Conservation (phyloP, 768 basidiomycete genomes). For the Psilocybe cyanescens region DNA sequence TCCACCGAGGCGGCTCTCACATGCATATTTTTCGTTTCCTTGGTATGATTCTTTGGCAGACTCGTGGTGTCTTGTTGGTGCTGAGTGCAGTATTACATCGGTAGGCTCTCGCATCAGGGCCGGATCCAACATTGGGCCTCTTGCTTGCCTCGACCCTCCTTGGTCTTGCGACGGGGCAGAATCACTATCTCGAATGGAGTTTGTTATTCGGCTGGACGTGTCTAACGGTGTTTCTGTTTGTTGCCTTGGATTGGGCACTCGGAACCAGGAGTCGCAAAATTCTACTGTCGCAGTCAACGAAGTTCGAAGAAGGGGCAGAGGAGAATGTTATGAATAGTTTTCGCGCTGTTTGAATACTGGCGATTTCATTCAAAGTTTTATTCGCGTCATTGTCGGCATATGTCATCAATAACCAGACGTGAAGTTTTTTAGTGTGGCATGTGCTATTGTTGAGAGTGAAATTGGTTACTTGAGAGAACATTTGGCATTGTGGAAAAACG, state of each 20-base stretch:
- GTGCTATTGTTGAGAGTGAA: too few relatives aligned
- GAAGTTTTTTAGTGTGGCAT: too few relatives aligned
- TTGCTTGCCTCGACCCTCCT: constrained; percentile 12
- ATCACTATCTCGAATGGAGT: constrained; percentile 18
- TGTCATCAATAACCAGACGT: too few relatives aligned
- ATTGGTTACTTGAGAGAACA: too few relatives aligned
- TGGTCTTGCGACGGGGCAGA: constrained; percentile 13
- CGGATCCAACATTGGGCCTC: constrained; percentile 20
- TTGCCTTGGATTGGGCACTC: constrained; percentile 10
- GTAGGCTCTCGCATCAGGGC: constrained; percentile 19
- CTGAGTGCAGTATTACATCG: background rate
- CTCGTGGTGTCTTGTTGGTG: background rate
- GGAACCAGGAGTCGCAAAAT: constrained; percentile 1
- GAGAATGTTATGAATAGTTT: background rate
- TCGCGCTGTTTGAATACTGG: too few relatives aligned
- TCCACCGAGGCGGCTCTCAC: constrained; percentile 3
- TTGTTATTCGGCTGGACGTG: constrained; percentile 14
- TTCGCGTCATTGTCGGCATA: too few relatives aligned
- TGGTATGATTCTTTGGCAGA: background rate
- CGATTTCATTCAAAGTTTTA: too few relatives aligned
- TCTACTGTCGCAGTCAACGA: background rate
- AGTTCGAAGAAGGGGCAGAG: background rate
- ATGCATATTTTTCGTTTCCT: constrained; percentile 10
- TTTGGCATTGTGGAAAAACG: too few relatives aligned
- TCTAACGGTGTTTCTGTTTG: constrained; percentile 7